Base-by-base conservation (phyloP, 164 flowering plant genomes). In the Piper betle region DNA sequence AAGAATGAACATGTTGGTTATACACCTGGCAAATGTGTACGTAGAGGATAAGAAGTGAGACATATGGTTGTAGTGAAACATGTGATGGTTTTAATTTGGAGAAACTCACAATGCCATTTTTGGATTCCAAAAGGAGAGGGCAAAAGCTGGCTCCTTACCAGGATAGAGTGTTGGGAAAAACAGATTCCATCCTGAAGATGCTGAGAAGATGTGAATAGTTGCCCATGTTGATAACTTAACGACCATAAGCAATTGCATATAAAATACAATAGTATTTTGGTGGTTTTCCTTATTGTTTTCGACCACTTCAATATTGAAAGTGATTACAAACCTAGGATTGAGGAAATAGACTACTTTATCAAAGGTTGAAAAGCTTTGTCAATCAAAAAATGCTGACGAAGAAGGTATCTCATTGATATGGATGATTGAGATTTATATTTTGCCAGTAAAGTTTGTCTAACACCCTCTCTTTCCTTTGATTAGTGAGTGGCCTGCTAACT, bases 161-260 rank as follows among this genome's bases (percentile, higher is more conserved):
- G 43, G 78, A 75, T 61, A 79, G 77, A 66, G 88, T 79, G 4
- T 56, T 75, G 46, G 55, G 77, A 66, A 63, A 77, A 64, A 57
- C 79, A 37, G 81, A 80, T 15, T 61, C 80, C 68, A 81, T 81
- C 55, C 59, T 81, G 71, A 75, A 81, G 70, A 73, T 74, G 78
- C 40, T 77, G 62, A 75, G 64, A 72, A 72, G 67, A 74, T 60
- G 15, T 59, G 33, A 18, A 33, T 62, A 33, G 54, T 40, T 37
- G 63, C 33, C 33, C n/a, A 46, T 48, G 9, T 57, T 37, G 42
- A n/a, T 57, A 19, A 37, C 46, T 10, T 46, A 16, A 25, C 10
- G 39, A 33, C 58, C 39, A 15, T 55, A 55, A 25, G 6, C 38
- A 4, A 55, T 17, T 25, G 50, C 50, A 46, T 46, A 46, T 25